phyloP scores from a whole-genome alignment of 2,329 filamentous ascomycete genomes.

The Penicillium sp. region DNA sequence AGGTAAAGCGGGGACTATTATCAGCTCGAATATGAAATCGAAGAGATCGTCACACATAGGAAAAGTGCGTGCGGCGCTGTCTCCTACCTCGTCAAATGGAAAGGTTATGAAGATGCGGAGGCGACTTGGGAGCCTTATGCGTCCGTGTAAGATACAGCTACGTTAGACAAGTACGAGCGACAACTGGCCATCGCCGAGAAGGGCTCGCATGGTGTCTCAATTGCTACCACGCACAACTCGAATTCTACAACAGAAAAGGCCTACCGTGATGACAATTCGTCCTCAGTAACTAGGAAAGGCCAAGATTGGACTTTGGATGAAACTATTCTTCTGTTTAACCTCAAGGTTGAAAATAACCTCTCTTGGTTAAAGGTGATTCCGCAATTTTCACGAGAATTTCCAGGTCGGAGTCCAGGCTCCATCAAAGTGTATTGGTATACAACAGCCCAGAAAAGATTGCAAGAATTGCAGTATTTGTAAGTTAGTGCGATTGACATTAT shows the following conservation, averaged over 20 bases:
- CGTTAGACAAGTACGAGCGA: neutral
- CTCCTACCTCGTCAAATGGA: conserved; percentile 1
- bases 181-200: neutral
- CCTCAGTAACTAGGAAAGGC: neutral
- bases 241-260: neutral
- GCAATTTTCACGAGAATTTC: neutral
- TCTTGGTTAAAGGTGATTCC: neutral
- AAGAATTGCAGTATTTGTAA: too few relatives aligned
- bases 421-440: conserved; percentile 1
- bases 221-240: neutral
- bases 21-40: conserved; percentile 1
- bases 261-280: neutral
- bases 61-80: neutral
- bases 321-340: neutral
- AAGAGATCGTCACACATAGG: neutral
- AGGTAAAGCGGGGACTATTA: neutral
- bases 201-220: neutral
- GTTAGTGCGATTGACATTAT: too few relatives aligned
- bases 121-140: neutral
- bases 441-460: neutral
- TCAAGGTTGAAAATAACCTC: neutral
- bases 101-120: neutral
- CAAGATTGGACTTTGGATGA: neutral
- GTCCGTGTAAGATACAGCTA: neutral
- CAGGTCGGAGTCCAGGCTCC: neutral